phyloP scores from a whole-genome alignment of 106 monocot genomes.

The Apostasia ramifera region DNA sequence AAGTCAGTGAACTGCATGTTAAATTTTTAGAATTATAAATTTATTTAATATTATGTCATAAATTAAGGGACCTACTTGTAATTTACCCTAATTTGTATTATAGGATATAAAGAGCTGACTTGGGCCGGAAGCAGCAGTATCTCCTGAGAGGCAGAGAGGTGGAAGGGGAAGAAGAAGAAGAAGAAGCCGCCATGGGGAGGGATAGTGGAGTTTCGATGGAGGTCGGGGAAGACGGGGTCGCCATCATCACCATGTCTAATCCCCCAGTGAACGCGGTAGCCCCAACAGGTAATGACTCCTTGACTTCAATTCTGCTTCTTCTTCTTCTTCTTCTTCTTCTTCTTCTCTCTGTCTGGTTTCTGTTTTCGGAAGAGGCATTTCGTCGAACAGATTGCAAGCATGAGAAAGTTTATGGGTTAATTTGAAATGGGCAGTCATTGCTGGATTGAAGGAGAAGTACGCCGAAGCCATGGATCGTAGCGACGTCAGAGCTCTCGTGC shows the following conservation, averaged over 20 bases:
- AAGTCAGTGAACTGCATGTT: no score
- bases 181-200: slow-evolving; percentile 1
- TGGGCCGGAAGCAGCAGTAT: no score
- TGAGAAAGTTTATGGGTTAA: neutral
- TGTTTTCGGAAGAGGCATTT: neutral
- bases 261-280: slow-evolving; percentile 15
- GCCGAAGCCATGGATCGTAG: slow-evolving; percentile 49
- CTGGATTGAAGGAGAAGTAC: slow-evolving; percentile 49
- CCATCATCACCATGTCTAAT: slow-evolving; percentile 23
- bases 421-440: slow-evolving; percentile 27
- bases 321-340: neutral
- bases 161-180: no score
- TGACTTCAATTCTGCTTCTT: neutral
- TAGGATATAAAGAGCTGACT: no score
- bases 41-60: no score
- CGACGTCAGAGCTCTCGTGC: slow-evolving; percentile 67
- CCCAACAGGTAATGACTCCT: neutral
- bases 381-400: neutral
- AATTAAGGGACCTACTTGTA: no score
- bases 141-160: no score
- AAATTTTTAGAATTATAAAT: no score
- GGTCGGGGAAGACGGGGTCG: slow-evolving; percentile 20
- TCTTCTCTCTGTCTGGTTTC: neutral
- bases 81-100: no score
- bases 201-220: slow-evolving; percentile 3